Evolutionary conservation across 2,329 filamentous ascomycete species (phyloP).

Genomic region (Fusarium beomiforme): DNA sequence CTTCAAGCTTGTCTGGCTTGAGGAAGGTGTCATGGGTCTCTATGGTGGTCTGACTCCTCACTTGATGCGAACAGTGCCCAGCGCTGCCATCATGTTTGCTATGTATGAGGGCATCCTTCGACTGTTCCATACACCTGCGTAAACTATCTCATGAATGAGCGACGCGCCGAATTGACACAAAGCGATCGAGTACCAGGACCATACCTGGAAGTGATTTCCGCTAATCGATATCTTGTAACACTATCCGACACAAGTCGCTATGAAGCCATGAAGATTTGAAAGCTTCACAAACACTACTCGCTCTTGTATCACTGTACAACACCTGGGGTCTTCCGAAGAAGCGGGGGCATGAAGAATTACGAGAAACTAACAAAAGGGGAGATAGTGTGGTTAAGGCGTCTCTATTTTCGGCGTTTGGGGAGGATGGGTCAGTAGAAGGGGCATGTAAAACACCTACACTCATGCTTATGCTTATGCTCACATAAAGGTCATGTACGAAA

Average conservation of each 20-base stretch:
- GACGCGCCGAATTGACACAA: neutral
- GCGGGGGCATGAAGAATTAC: slow-evolving; percentile 1
- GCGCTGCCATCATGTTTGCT: slow-evolving; percentile 95
- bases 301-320: slow-evolving; percentile 17
- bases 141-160: neutral
- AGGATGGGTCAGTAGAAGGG: slow-evolving; percentile 16
- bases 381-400: slow-evolving; percentile 5
- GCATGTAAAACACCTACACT: slow-evolving; percentile 3
- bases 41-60: slow-evolving; percentile 95
- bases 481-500: slow-evolving; percentile 16
- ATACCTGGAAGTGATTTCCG: neutral
- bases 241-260: neutral
- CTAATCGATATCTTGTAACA: slow-evolving; percentile 20
- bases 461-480: slow-evolving; percentile 3
- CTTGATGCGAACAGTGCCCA: slow-evolving; percentile 89
- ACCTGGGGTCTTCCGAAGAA: neutral
- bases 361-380: slow-evolving; percentile 15
- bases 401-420: slow-evolving; percentile 29
- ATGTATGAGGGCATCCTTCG: slow-evolving; percentile 75
- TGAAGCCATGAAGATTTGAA: neutral
- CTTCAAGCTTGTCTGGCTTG: slow-evolving; percentile 86
- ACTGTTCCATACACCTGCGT: slow-evolving; percentile 54
- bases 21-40: slow-evolving; percentile 85
- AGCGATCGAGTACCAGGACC: neutral
- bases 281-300: neutral